Evolutionary conservation across 1,284 basidiomycete genomes (phyloP).

Genomic region (Cryptococcus depauperatus): DNA sequence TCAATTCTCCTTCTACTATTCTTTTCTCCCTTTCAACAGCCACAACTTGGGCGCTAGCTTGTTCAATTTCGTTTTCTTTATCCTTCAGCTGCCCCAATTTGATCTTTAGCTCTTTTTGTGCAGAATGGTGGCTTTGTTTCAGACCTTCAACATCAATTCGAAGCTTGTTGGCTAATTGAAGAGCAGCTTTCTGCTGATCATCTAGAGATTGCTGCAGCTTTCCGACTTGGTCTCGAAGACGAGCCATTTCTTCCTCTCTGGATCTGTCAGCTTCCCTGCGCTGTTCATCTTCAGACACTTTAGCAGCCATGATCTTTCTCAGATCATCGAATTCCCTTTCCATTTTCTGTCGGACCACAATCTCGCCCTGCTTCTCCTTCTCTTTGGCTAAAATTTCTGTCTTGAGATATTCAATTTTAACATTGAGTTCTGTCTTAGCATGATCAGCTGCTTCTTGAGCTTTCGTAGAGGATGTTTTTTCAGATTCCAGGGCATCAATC

Average conservation of each 20-base stretch:
- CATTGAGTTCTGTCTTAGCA: slow-evolving; percentile 56
- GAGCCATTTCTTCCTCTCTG: slow-evolving; percentile 71
- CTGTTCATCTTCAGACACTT: slow-evolving; percentile 75
- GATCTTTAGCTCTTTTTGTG: slow-evolving; percentile 51
- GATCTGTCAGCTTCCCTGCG: slow-evolving; percentile 77
- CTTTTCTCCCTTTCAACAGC: slow-evolving; percentile 66
- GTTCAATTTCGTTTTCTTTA: slow-evolving; percentile 48
- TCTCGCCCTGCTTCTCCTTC: slow-evolving; percentile 54
- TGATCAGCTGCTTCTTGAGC: slow-evolving; percentile 34
- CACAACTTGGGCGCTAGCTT: slow-evolving; percentile 52
- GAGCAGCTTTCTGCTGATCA: slow-evolving; percentile 31
- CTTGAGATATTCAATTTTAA: slow-evolving; percentile 60
- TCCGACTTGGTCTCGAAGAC: slow-evolving; percentile 61
- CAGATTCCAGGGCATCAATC: slow-evolving; percentile 54
- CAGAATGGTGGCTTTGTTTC: slow-evolving; percentile 49
- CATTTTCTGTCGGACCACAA: slow-evolving; percentile 54
- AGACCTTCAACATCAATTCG: slow-evolving; percentile 44
- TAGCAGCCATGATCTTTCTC: slow-evolving; percentile 69
- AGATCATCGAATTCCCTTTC: slow-evolving; percentile 81
- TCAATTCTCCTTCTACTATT: slow-evolving; percentile 65
- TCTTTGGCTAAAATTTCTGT: slow-evolving; percentile 60
- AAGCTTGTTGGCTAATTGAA: slow-evolving; percentile 38
- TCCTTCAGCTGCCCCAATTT: slow-evolving; percentile 51
- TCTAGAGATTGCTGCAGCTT: slow-evolving; percentile 29
- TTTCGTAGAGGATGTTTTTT: slow-evolving; percentile 50